Conservation (phyloP, 108 stramenopile species). For the Asterionellopsis glacialis region DNA sequence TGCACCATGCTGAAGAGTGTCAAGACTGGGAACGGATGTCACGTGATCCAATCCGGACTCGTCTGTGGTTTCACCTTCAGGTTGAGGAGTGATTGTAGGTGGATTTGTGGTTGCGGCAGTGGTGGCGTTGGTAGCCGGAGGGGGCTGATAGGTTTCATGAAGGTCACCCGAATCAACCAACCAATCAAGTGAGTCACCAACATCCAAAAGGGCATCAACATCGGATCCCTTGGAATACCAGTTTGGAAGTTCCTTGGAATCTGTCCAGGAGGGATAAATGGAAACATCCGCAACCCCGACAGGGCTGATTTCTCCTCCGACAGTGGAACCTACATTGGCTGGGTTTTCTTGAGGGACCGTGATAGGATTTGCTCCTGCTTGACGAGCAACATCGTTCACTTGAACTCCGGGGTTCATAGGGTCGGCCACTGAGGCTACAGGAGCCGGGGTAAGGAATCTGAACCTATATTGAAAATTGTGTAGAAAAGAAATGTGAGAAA, state of each 20-base stretch:
- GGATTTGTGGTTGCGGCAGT: not conserved
- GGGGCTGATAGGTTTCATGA: slow-evolving; percentile 64
- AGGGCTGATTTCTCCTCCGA: slow-evolving; percentile 55
- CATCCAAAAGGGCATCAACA: slow-evolving; percentile 79
- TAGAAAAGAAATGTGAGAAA: slow-evolving; percentile 8
- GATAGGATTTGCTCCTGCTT: slow-evolving; percentile 66
- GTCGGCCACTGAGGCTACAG: slow-evolving; percentile 33
- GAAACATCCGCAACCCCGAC: slow-evolving; percentile 71
- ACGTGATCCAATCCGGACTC: not conserved
- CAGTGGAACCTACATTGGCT: slow-evolving; percentile 3
- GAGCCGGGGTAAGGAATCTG: slow-evolving; percentile 67
- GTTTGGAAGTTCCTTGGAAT: slow-evolving; percentile 72
- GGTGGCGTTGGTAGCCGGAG: slow-evolving; percentile 3
- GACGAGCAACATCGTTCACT: slow-evolving; percentile 73
- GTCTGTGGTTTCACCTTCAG: not conserved
- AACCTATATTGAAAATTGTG: slow-evolving; percentile 34
- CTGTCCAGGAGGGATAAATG: slow-evolving; percentile 73
- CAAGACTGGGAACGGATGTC: slow-evolving; percentile 15
- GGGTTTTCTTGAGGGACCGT: slow-evolving; percentile 37
- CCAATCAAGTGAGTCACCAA: slow-evolving; percentile 80
- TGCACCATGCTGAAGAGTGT: not conserved
- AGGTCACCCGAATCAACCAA: slow-evolving; percentile 77
- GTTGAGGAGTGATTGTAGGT: not conserved
- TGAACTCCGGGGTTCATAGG: slow-evolving; percentile 20
- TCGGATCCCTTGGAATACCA: slow-evolving; percentile 85